Conservation (phyloP, 257 asterid genomes). For the Scutellaria barbata region DNA sequence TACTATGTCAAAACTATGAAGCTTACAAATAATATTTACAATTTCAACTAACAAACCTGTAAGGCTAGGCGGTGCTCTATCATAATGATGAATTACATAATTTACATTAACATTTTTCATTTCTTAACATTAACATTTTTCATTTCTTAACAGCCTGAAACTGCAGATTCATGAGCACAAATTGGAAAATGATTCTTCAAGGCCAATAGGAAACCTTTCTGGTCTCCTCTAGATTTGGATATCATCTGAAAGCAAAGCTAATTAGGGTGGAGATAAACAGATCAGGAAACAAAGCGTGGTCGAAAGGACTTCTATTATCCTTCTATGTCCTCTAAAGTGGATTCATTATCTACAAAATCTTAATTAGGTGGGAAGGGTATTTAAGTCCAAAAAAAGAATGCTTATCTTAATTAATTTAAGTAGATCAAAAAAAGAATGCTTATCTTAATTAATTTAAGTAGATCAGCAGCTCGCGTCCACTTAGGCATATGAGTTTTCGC, state of each 20-base stretch:
- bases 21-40: background rate
- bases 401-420: background rate
- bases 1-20: background rate
- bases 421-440: background rate
- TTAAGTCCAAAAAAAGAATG: background rate
- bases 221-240: background rate
- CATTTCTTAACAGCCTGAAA: background rate
- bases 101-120: conserved; percentile 17
- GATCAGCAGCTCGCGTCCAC: background rate
- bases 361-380: conserved; percentile 3
- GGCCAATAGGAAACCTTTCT: background rate
- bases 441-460: background rate
- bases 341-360: background rate
- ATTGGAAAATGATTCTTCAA: background rate
- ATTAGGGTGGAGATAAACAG: conserved; percentile 7
- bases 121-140: conserved; percentile 7
- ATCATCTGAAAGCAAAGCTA: conserved; percentile 11
- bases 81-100: conserved; percentile 8
- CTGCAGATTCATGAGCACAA: conserved; percentile 5
- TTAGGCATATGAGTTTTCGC: background rate
- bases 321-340: conserved; percentile 3
- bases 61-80: background rate
- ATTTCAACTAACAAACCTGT: background rate
- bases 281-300: background rate
- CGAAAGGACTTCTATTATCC: background rate